A percentile compares a stretch with the other conserved stretches of the same genome.
phyloP scores from a whole-genome alignment of 164 flowering plant species.

The Taxillus chinensis region DNA sequence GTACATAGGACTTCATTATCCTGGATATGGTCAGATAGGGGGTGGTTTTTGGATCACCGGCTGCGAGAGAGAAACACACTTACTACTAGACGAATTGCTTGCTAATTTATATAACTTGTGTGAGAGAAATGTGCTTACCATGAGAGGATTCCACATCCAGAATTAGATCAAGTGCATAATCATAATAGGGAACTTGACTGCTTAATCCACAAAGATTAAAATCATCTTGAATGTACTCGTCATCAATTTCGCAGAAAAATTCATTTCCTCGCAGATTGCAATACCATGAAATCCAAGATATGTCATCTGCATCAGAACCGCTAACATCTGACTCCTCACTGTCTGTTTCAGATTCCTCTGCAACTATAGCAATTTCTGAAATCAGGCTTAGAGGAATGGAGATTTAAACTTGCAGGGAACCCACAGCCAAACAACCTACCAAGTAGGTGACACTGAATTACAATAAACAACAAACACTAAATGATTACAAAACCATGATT shows the following conservation, averaged over 20 bases:
- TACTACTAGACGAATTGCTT: too few relatives aligned
- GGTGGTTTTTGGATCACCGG: too few relatives aligned
- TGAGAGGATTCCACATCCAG: conserved; percentile 87
- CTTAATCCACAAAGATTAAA: conserved; percentile 86
- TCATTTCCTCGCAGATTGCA: conserved; percentile 92
- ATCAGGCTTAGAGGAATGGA: not conserved
- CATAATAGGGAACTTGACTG: conserved; percentile 80
- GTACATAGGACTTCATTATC: too few relatives aligned
- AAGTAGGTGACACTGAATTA: too few relatives aligned
- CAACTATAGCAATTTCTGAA: conserved; percentile 5
- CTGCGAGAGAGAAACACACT: too few relatives aligned
- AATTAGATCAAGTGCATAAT: conserved; percentile 85
- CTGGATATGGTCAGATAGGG: too few relatives aligned
- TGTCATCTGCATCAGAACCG: conserved; percentile 88
- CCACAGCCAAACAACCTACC: too few relatives aligned
- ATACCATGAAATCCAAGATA: conserved; percentile 94
- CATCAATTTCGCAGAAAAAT: conserved; percentile 93
- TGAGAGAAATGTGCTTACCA: conserved; percentile 32
- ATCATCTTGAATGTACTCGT: conserved; percentile 90
- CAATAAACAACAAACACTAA: too few relatives aligned
- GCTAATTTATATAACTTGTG: not conserved
- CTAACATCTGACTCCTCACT: conserved; percentile 89
- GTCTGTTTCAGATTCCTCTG: conserved; percentile 78
- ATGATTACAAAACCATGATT: too few relatives aligned
- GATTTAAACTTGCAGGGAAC: too few relatives aligned